Conservation (phyloP, 306 rosid species). For the Gillenia trifoliata region DNA sequence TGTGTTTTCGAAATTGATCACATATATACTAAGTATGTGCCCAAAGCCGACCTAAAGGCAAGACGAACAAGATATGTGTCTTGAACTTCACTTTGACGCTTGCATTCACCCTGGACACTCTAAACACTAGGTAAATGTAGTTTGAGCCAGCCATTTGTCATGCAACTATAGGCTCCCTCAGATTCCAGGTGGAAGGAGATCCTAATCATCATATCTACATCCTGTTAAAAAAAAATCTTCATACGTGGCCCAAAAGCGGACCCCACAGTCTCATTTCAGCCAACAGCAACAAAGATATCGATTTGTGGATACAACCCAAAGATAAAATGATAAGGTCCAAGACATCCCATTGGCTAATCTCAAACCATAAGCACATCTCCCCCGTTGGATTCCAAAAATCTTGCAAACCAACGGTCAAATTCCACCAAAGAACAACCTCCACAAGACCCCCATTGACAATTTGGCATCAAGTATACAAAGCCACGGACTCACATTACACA, state of each 20-base stretch:
- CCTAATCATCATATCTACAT: conserved; percentile 15
- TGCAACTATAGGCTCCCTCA: conserved; percentile 24
- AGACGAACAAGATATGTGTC: neutral
- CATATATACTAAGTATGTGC: neutral
- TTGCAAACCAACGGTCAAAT: conserved; percentile 34
- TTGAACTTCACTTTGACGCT: no score
- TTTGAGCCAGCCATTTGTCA: conserved; percentile 39
- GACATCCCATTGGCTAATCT: conserved; percentile 31
- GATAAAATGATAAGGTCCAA: conserved; percentile 85
- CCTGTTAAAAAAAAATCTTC: conserved; percentile 2
- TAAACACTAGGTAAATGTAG: neutral
- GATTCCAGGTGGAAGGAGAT: conserved; percentile 29
- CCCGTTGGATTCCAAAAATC: conserved; percentile 53
- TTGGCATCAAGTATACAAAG: conserved; percentile 36
- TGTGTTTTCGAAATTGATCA: neutral
- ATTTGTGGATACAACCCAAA: conserved; percentile 43
- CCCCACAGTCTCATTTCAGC: conserved; percentile 43
- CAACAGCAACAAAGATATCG: conserved; percentile 49
- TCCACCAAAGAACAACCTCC: conserved; percentile 34
- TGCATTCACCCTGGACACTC: no score
- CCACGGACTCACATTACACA: conserved; percentile 26
- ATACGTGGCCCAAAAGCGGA: conserved; percentile 5
- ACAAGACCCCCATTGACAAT: conserved; percentile 32
- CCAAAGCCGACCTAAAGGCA: neutral
- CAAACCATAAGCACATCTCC: conserved; percentile 4